phyloP scores from a whole-genome alignment of 257 asterid species.

The Scutellaria barbata region DNA sequence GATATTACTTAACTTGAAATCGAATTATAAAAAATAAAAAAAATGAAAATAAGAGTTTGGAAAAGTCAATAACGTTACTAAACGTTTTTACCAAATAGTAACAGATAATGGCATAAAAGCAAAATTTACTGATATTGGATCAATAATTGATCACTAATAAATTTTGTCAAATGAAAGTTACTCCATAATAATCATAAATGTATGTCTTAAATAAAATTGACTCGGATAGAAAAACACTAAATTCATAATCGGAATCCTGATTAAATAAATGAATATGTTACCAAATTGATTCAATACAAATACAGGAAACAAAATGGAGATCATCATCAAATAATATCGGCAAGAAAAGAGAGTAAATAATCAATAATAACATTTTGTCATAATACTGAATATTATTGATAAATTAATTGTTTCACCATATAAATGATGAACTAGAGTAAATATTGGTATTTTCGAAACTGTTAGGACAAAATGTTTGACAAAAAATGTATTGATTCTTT shows the following conservation, averaged over 20 bases:
- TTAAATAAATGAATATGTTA: not conserved
- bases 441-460: no score
- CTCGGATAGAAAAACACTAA: not conserved
- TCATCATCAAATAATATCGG: not conserved
- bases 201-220: constrained; percentile 19
- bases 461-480: no score
- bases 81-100: not conserved
- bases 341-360: not conserved
- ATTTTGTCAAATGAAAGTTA: constrained; percentile 36
- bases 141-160: constrained; percentile 30
- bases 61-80: not conserved
- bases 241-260: constrained; percentile 27
- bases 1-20: no score
- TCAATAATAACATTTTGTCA: not conserved
- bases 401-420: no score
- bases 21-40: no score
- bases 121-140: constrained; percentile 29
- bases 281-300: not conserved
- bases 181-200: constrained; percentile 13
- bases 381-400: not conserved
- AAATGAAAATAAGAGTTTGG: no score
- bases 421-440: no score
- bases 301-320: not conserved
- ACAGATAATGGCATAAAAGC: constrained; percentile 19
- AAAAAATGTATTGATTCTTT: no score